Percentiles rank a stretch among this genome's conserved stretches.
These are phyloP conservation scores for Dothideomycetidae sp. DNA, from an alignment of 2,329 filamentous ascomycete genomes.

Conservation along the genomic window DNA sequence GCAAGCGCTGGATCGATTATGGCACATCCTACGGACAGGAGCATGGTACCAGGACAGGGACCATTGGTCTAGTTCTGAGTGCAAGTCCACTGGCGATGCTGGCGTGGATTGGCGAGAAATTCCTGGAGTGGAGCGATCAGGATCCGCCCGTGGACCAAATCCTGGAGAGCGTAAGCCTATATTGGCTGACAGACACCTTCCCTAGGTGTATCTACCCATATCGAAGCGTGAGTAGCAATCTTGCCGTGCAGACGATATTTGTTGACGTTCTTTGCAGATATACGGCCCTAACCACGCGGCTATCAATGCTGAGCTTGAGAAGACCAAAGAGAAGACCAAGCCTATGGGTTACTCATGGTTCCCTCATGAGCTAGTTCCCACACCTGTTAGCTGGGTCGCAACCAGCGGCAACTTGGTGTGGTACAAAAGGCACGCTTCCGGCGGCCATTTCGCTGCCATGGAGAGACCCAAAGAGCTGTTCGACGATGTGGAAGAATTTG, in stretches of 20 bases:
- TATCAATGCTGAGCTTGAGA: background rate
- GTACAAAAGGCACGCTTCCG: constrained; percentile 25
- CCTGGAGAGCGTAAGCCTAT: constrained; percentile 37
- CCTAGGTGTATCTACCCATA: constrained; percentile 36
- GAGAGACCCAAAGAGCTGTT: constrained; percentile 22
- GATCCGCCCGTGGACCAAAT: constrained; percentile 29
- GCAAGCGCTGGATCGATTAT: constrained; percentile 25
- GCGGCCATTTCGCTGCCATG: constrained; percentile 28
- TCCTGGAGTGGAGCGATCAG: constrained; percentile 38
- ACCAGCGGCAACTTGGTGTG: constrained; percentile 27
- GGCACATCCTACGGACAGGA: constrained; percentile 38
- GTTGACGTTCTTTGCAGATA: background rate
- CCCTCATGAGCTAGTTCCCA: constrained; percentile 28
- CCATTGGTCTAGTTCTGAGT: constrained; percentile 41
- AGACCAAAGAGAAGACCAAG: constrained; percentile 18
- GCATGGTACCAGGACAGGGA: constrained; percentile 42
- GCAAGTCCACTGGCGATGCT: constrained; percentile 43
- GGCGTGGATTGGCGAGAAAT: constrained; percentile 46
- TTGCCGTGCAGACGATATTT: background rate
- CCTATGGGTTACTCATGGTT: constrained; percentile 33
- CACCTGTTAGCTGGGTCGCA: constrained; percentile 25
- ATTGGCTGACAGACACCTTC: constrained; percentile 38
- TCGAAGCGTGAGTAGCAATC: constrained; percentile 16
- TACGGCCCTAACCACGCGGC: constrained; percentile 5
- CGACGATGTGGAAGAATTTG: constrained; percentile 22